Evolutionary conservation across 768 basidiomycete species (phyloP).

Genomic region (Rhodotorula diobovata): DNA sequence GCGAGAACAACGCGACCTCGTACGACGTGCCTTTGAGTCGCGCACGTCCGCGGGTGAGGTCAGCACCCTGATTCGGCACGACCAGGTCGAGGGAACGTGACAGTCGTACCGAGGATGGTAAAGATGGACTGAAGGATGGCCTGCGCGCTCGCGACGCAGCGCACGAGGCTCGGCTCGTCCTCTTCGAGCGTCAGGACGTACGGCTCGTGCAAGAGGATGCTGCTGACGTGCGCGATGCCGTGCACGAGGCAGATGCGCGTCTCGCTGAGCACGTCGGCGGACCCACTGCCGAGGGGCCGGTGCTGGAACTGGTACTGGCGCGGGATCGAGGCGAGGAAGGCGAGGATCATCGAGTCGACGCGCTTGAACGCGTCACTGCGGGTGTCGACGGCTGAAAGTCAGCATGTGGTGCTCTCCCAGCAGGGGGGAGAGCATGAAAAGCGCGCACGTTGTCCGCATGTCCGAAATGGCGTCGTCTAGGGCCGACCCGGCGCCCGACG

Average conservation of each 20-base stretch:
- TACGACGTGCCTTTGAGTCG: slow-evolving; percentile 3
- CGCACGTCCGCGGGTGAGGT: fast-evolving
- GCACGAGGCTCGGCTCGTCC: slow-evolving; percentile 14
- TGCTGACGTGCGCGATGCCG: slow-evolving; percentile 26
- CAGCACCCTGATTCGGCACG: no score
- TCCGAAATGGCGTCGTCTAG: slow-evolving; percentile 5
- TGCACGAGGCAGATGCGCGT: slow-evolving; percentile 28
- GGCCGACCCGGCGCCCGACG: background rate
- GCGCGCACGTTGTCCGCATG: slow-evolving; percentile 14
- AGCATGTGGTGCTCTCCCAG: background rate
- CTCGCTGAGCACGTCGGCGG: slow-evolving; percentile 10
- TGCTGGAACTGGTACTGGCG: slow-evolving; percentile 33
- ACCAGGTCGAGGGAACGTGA: background rate
- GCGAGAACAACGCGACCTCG: slow-evolving; percentile 33
- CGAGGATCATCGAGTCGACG: slow-evolving; percentile 29
- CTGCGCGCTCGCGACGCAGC: slow-evolving; percentile 24
- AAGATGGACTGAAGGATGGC: slow-evolving; percentile 33
- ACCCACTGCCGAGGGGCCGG: background rate
- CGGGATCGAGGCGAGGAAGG: slow-evolving; percentile 40
- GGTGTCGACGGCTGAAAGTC: no score
- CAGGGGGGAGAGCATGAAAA: background rate
- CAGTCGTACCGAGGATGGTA: slow-evolving; percentile 4
- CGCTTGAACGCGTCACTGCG: slow-evolving; percentile 40
- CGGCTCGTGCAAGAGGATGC: slow-evolving; percentile 40
- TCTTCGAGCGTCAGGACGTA: slow-evolving; percentile 20